Conservation (phyloP, 306 rosid species). For the Quercus mongolica region DNA sequence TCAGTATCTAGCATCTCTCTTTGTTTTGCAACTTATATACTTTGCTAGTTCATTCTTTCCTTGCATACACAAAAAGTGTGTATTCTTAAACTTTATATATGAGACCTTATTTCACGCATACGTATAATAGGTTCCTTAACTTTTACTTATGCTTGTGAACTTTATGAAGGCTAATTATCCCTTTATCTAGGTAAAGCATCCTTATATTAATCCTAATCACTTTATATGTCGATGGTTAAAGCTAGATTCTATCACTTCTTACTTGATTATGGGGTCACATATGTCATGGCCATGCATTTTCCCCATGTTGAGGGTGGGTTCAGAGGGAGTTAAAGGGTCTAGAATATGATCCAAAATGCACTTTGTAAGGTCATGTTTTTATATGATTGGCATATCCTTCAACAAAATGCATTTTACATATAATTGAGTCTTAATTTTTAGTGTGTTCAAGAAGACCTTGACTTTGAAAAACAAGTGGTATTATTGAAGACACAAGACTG, state of each 20-base stretch:
- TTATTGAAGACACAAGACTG: too few relatives aligned
- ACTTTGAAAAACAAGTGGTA: too few relatives aligned
- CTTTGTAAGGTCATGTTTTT: too few relatives aligned
- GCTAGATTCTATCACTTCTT: conserved; percentile 16
- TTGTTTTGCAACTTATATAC: background rate
- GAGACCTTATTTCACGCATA: background rate
- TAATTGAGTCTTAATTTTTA: too few relatives aligned
- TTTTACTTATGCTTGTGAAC: conserved; percentile 31
- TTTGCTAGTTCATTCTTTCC: conserved; percentile 44
- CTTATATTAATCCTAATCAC: conserved; percentile 11
- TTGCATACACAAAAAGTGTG: conserved; percentile 40
- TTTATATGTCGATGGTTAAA: conserved; percentile 14
- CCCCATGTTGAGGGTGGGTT: too few relatives aligned
- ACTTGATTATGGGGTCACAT: background rate
- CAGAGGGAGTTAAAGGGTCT: too few relatives aligned
- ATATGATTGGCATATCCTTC: too few relatives aligned
- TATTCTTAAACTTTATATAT: conserved; percentile 19
- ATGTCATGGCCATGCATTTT: background rate
- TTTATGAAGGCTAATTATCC: conserved; percentile 4
- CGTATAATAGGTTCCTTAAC: conserved; percentile 29
- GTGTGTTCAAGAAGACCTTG: too few relatives aligned
- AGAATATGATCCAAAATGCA: too few relatives aligned
- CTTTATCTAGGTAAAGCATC: conserved; percentile 39
- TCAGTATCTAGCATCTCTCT: background rate
- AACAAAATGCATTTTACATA: too few relatives aligned